phyloP scores from a whole-genome alignment of 2,329 filamentous ascomycete genomes.

The Botrytis porri region DNA sequence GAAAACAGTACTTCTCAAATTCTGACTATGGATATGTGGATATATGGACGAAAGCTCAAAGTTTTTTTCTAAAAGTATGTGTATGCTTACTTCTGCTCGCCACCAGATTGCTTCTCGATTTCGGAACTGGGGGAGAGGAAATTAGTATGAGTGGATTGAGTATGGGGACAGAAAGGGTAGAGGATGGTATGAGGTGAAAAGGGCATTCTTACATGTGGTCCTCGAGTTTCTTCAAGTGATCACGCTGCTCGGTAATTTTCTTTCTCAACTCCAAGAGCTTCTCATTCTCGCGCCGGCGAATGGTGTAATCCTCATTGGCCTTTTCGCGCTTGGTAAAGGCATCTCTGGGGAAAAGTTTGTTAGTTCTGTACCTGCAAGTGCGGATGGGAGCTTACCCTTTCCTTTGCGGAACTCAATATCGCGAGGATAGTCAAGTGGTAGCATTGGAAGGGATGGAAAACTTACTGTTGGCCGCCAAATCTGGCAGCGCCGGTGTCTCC shows the following conservation, averaged over 20 bases:
- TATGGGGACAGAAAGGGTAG: background rate
- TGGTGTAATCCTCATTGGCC: constrained; percentile 45
- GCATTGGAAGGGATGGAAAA: constrained; percentile 5
- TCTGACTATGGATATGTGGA: constrained; percentile 1
- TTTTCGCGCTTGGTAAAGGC: constrained; percentile 90
- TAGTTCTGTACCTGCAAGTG: constrained; percentile 21
- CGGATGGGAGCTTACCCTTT: background rate
- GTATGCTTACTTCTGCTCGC: constrained; percentile 39
- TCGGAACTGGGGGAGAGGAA: constrained; percentile 58
- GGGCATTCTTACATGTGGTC: constrained; percentile 72
- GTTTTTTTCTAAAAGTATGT: background rate
- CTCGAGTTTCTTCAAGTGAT: constrained; percentile 80
- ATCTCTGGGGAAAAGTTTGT: constrained; percentile 57
- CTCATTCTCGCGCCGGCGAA: constrained; percentile 23
- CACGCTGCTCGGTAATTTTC: constrained; percentile 72
- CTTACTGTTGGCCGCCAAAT: constrained; percentile 29
- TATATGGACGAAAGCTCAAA: background rate
- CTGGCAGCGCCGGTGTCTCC: constrained; percentile 52
- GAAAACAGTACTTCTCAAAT: background rate
- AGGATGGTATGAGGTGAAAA: background rate
- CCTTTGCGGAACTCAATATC: constrained; percentile 6
- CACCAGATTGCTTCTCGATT: constrained; percentile 63
- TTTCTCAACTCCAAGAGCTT: constrained; percentile 69
- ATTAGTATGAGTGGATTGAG: constrained; percentile 22
- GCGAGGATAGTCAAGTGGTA: constrained; percentile 6